These are phyloP conservation scores for Aspergillus kassunensis DNA, from an alignment of 495 filamentous ascomycete genomes.

Conservation along the genomic window DNA sequence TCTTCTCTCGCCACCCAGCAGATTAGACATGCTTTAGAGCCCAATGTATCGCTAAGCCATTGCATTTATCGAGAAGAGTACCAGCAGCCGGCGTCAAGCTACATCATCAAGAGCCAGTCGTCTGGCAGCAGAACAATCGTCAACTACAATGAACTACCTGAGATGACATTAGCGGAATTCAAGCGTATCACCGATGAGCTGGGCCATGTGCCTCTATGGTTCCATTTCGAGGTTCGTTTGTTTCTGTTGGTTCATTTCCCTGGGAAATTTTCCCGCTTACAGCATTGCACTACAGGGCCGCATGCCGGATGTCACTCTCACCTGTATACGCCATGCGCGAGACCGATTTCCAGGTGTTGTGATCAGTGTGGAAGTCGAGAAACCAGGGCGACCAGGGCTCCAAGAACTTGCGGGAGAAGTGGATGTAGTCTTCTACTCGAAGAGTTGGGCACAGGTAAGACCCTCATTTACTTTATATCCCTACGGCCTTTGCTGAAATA, in stretches of 20 bases:
- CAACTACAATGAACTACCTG: slow-evolving; percentile 62
- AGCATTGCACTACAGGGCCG: slow-evolving; percentile 50
- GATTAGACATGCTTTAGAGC: slow-evolving; percentile 38
- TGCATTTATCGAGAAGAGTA: slow-evolving; percentile 58
- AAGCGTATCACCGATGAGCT: slow-evolving; percentile 25
- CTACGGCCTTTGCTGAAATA: background rate
- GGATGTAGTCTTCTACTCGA: slow-evolving; percentile 68
- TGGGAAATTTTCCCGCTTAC: slow-evolving; percentile 2
- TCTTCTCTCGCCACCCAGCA: slow-evolving; percentile 36
- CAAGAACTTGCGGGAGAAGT: slow-evolving; percentile 57
- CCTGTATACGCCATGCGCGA: slow-evolving; percentile 58
- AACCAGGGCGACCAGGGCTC: slow-evolving; percentile 58
- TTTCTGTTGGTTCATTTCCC: background rate
- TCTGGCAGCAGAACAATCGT: slow-evolving; percentile 65
- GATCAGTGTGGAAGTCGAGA: slow-evolving; percentile 69
- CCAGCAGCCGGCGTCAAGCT: slow-evolving; percentile 61
- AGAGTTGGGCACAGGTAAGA: slow-evolving; percentile 62
- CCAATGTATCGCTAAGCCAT: slow-evolving; percentile 42
- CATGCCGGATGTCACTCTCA: slow-evolving; percentile 57
- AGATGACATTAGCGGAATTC: slow-evolving; percentile 62
- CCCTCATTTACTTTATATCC: background rate
- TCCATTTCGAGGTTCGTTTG: slow-evolving; percentile 66
- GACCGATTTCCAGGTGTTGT: slow-evolving; percentile 37
- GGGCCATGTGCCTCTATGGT: slow-evolving; percentile 46
- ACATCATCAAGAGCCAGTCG: slow-evolving; percentile 60